Conservation (phyloP, 768 basidiomycete species). For the Kondoa subrosea region DNA sequence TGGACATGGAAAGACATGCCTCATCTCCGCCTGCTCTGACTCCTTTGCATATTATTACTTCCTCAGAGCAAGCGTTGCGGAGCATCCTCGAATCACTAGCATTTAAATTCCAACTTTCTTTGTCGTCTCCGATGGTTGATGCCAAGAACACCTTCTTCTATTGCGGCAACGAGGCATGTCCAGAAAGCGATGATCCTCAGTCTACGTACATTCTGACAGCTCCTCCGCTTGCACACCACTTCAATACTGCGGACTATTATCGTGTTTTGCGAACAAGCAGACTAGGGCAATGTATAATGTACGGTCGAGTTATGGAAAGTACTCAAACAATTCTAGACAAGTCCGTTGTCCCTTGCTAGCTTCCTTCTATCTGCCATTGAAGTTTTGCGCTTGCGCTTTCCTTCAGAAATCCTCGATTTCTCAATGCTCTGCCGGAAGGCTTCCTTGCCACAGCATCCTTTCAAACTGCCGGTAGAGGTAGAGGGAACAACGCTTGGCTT, state of each 20-base stretch:
- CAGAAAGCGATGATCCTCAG: too few relatives aligned
- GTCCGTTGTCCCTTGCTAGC: constrained; percentile 39
- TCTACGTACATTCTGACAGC: too few relatives aligned
- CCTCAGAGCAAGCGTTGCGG: constrained; percentile 28
- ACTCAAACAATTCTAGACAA: constrained; percentile 89
- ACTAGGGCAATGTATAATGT: constrained; percentile 39
- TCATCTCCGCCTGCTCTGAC: constrained; percentile 34
- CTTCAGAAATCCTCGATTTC: constrained; percentile 33
- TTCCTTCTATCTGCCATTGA: constrained; percentile 12
- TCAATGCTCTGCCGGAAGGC: constrained; percentile 54
- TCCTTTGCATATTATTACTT: constrained; percentile 13
- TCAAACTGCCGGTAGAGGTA: constrained; percentile 73
- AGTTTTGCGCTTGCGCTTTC: not conserved
- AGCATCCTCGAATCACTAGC: constrained; percentile 23
- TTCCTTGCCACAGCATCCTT: constrained; percentile 67
- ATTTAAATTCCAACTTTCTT: constrained; percentile 17
- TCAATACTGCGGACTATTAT: constrained; percentile 52
- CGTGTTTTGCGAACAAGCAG: constrained; percentile 10
- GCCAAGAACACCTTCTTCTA: not conserved
- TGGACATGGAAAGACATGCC: not conserved
- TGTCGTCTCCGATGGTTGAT: not conserved
- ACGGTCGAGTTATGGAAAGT: constrained; percentile 77
- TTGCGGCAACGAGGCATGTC: too few relatives aligned
- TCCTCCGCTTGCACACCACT: constrained; percentile 64
- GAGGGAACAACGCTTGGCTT: constrained; percentile 79